Percentiles rank a stretch among this genome's conserved stretches.
Conservation (phyloP, 768 basidiomycete genomes). For the Hebeloma cylindrosporum region DNA sequence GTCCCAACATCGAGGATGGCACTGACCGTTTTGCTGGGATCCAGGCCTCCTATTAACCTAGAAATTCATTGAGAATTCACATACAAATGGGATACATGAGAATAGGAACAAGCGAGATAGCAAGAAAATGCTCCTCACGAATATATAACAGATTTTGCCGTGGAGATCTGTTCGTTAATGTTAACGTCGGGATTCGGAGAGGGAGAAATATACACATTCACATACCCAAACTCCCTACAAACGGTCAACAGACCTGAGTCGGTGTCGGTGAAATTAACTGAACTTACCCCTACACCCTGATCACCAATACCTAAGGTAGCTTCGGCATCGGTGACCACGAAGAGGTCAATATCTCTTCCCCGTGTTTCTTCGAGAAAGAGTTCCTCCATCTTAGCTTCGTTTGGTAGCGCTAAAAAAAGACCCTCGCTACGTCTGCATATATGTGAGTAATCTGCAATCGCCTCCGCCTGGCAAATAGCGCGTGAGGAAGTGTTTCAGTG, state of each 20-base stretch:
- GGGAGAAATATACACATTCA: too few species aligned
- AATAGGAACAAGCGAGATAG: too few species aligned
- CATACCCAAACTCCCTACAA: too few species aligned
- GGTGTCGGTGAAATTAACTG: too few species aligned
- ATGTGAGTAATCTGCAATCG: slow-evolving; percentile 82
- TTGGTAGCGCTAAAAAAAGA: slow-evolving; percentile 62
- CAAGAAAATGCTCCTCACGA: too few species aligned
- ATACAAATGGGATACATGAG: neutral
- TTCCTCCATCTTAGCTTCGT: slow-evolving; percentile 70
- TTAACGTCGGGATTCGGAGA: too few species aligned
- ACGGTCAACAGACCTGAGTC: too few species aligned
- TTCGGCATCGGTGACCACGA: slow-evolving; percentile 84
- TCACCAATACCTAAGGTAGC: slow-evolving; percentile 76
- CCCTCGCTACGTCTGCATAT: slow-evolving; percentile 81
- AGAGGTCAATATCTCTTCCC: slow-evolving; percentile 65
- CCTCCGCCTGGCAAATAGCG: slow-evolving; percentile 56
- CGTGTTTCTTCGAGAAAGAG: slow-evolving; percentile 69
- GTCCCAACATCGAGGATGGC: slow-evolving; percentile 79
- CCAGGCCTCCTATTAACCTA: slow-evolving; percentile 65
- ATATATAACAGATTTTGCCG: slow-evolving; percentile 79
- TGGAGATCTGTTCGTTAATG: slow-evolving; percentile 75
- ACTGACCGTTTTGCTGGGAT: slow-evolving; percentile 56
- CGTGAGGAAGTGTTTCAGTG: neutral
- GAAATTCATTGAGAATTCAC: neutral
- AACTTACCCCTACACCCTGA: slow-evolving; percentile 65